A percentile compares a stretch with the other conserved stretches of the same genome.
Conservation (phyloP, 1,139 yeast species). For the Debaryomyces sp. region DNA sequence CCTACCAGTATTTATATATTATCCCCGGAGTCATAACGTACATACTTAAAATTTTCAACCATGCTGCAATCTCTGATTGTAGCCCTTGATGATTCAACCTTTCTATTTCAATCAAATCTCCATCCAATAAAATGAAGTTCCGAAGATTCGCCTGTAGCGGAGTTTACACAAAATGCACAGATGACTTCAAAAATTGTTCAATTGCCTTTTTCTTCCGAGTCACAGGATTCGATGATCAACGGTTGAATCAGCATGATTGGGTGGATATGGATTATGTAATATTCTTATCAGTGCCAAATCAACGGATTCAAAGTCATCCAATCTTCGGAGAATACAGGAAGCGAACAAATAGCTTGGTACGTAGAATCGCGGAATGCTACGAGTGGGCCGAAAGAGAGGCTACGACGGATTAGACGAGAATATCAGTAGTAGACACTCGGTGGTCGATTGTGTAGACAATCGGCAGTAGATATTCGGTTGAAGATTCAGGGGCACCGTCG, state of each 20-base stretch:
- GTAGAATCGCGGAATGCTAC: neutral
- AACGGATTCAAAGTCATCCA: neutral
- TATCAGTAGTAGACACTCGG: no score
- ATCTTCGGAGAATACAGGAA: neutral
- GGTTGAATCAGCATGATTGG: slow-evolving; percentile 5
- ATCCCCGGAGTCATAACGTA: neutral
- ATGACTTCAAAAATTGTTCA: neutral
- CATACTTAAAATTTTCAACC: neutral
- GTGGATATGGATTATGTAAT: neutral
- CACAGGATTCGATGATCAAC: neutral
- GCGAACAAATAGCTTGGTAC: neutral
- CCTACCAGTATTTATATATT: slow-evolving; percentile 2
- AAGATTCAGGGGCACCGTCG: no score
- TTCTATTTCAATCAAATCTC: slow-evolving; percentile 8
- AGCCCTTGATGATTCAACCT: slow-evolving; percentile 6
- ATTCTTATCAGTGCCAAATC: slow-evolving; percentile 5
- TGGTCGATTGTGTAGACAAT: no score
- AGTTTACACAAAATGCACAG: slow-evolving; percentile 4
- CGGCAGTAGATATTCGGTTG: no score
- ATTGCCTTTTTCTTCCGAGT: neutral
- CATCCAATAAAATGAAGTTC: slow-evolving; percentile 7
- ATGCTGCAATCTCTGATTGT: slow-evolving; percentile 3
- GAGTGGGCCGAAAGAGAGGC: neutral
- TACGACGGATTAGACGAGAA: neutral
- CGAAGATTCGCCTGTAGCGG: slow-evolving; percentile 6